phyloP scores from a whole-genome alignment of 2,329 filamentous ascomycete species.

The Meredithiella fracta region DNA sequence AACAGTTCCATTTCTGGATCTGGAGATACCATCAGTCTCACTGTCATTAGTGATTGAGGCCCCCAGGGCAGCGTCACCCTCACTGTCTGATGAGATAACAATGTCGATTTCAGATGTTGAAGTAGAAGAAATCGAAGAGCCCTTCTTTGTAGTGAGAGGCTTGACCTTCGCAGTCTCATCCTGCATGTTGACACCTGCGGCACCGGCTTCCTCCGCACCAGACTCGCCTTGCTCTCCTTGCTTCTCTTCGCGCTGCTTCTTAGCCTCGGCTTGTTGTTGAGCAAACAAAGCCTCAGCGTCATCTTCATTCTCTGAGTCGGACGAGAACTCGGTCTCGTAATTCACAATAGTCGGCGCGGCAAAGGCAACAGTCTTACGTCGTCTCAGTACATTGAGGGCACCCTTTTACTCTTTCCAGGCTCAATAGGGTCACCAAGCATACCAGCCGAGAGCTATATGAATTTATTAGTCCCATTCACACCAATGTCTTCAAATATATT shows the following conservation, averaged over 20 bases:
- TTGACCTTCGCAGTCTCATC: constrained; percentile 41
- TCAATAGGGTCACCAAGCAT: constrained; percentile 51
- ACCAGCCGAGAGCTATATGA: constrained; percentile 36
- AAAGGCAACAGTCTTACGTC: constrained; percentile 76
- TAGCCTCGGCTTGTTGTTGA: constrained; percentile 20
- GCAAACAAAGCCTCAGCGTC: constrained; percentile 23
- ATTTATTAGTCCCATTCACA: neutral
- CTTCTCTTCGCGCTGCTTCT: constrained; percentile 19
- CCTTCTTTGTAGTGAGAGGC: constrained; percentile 29
- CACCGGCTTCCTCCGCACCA: constrained; percentile 14
- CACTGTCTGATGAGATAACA: neutral
- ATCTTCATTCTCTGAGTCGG: constrained; percentile 50
- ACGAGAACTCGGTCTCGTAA: constrained; percentile 73
- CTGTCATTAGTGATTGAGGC: neutral
- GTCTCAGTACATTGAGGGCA: constrained; percentile 59
- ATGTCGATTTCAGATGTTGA: neutral
- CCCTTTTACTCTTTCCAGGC: constrained; percentile 32
- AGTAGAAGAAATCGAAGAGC: constrained; percentile 19
- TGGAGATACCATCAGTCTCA: constrained; percentile 30
- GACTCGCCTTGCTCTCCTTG: constrained; percentile 19
- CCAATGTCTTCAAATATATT: neutral
- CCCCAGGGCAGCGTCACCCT: neutral
- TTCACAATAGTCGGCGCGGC: constrained; percentile 74
- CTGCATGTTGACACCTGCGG: constrained; percentile 17
- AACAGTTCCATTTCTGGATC: constrained; percentile 70